Evolutionary conservation across 2,329 filamentous ascomycete species (phyloP), one percentile per base, ranked within the genome.

Genomic region (Aurifilum marmelostoma): DNA sequence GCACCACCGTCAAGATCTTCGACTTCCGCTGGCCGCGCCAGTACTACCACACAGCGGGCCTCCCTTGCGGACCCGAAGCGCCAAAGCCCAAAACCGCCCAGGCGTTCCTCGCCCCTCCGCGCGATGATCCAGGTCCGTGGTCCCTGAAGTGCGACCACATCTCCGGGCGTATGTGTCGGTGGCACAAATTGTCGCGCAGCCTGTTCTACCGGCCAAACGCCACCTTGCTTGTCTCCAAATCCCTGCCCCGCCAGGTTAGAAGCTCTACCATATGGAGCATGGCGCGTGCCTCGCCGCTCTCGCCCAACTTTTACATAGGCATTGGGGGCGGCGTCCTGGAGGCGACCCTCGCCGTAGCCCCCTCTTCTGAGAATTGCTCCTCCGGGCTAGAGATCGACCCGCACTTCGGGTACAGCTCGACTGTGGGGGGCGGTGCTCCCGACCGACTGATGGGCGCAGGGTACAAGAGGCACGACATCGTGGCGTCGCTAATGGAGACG

Each of bases 1-100:
- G 79, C 4, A 77, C 81, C 0, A 78, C 79, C 12, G 71, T 88
- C 67, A 83, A 84, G 65, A 75, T 87, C 41, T 88, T 87, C 69
- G 86, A 88, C 77, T 85, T 86, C 67, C 84, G 86, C 14, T 84
- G 82, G 77, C 75, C 81, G 0, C 83, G 77, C 71, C 72, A 76
- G 2, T 88, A 88, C 71, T 76, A 82, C 67, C 82, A 87, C 76
- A 83, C 83, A 2, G 77, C 80, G 3, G 82, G 79, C 5, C 77
- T 87, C 14, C 79, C 84, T 0, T 88, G 86, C 73, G 78, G 80
- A 7, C 69, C 66, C 8, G 71, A 74, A 4, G 68, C 68, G 7
- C 84, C 84, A 0, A 78, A 74, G 69, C 81, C 78, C 41, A 56
- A n/a, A 16, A 79, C 80, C 0, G 75, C 73, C 21, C 75, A 78